Conservation (phyloP, 176 grass and related monocot genomes). For the Avena atlantica region DNA sequence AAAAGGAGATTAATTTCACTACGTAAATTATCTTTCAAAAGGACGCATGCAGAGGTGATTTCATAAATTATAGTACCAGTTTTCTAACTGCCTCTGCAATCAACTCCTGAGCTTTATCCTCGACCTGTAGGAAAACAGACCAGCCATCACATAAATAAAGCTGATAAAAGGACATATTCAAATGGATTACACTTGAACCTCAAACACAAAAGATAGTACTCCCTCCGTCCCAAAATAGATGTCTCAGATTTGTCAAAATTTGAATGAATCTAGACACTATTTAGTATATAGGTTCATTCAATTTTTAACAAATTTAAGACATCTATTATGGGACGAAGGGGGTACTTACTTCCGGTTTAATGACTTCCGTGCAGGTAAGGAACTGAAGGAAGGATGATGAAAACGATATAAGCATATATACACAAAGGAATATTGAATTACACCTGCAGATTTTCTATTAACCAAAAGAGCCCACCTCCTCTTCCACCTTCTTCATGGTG, state of each 20-base stretch:
- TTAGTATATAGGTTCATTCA: no score
- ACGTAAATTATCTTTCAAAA: neutral
- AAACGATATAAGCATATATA: neutral
- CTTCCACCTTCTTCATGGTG: neutral
- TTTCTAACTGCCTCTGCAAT: constrained; percentile 1
- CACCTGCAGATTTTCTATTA: neutral
- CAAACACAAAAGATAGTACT: neutral
- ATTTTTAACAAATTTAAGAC: no score
- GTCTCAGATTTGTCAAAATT: no score
- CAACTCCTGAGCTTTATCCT: constrained; percentile 6
- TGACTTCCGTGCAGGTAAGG: neutral
- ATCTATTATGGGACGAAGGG: no score
- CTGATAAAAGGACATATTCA: neutral
- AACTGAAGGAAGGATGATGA: neutral
- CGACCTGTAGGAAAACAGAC: neutral
- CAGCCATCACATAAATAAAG: neutral
- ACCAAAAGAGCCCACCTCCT: neutral
- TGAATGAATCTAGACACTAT: no score
- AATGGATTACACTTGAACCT: neutral
- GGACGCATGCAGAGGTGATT: neutral
- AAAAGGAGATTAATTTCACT: neutral
- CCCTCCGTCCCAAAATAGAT: no score
- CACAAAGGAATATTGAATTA: neutral
- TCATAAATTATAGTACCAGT: neutral
- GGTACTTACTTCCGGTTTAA: neutral